phyloP scores from a whole-genome alignment of 345 rosid species.

The Citrus unshiu region DNA sequence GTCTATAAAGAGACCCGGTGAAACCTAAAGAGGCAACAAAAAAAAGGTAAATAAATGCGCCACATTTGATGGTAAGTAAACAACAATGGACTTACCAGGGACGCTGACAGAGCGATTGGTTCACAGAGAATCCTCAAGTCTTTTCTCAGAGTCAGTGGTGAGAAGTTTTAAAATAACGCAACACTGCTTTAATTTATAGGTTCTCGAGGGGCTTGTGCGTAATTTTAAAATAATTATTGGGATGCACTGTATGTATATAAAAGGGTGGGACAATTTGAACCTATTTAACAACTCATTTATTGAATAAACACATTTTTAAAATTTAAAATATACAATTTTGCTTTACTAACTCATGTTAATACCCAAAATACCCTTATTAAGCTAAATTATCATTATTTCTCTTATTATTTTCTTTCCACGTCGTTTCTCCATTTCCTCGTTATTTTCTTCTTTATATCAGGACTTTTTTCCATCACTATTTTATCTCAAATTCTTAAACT shows the following conservation, averaged over 20 bases:
- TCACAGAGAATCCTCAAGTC: not conserved
- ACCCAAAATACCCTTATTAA: too few relatives aligned
- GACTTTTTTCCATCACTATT: too few relatives aligned
- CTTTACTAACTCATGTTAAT: too few relatives aligned
- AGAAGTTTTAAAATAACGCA: not conserved
- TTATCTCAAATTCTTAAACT: too few relatives aligned
- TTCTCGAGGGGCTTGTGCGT: slow-evolving; percentile 13
- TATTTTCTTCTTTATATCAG: rapidly evolving
- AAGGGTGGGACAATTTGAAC: too few relatives aligned
- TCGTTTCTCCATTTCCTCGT: rapidly evolving
- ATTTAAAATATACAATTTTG: too few relatives aligned
- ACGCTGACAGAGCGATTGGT: not conserved
- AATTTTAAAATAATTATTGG: not conserved
- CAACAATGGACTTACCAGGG: slow-evolving; percentile 15
- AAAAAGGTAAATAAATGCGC: not conserved
- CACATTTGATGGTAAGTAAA: slow-evolving; percentile 1
- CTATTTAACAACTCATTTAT: too few relatives aligned
- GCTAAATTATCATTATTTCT: too few relatives aligned
- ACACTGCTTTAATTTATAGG: slow-evolving; percentile 18
- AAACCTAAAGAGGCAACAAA: not conserved
- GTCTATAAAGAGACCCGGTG: not conserved
- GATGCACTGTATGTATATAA: too few relatives aligned
- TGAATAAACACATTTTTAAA: rapidly evolving
- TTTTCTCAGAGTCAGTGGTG: not conserved
- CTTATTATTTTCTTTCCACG: too few relatives aligned